Conservation (phyloP, 768 basidiomycete species). For the Amanita polypyramis region DNA sequence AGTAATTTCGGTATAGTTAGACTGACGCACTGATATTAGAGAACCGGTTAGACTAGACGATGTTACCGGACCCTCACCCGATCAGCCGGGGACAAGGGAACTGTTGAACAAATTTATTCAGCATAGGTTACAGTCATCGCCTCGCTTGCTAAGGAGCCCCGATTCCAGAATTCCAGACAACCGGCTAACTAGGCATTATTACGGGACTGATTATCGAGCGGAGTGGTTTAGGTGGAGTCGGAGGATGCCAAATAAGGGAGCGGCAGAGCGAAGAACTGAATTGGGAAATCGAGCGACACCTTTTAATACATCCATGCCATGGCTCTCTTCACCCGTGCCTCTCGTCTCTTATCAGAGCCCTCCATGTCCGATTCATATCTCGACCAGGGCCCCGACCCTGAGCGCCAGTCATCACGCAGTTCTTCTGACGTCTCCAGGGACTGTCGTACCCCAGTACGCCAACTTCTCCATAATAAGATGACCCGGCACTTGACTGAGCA, state of each 20-base stretch:
- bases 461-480: not conserved
- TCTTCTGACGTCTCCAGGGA: constrained; percentile 24
- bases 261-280: not conserved
- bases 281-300: not conserved
- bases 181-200: too few relatives aligned
- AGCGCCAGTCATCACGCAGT: constrained; percentile 22
- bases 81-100: too few relatives aligned
- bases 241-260: not conserved
- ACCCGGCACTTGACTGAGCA: not conserved
- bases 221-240: not conserved
- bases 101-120: too few relatives aligned
- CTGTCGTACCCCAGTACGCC: constrained; percentile 36
- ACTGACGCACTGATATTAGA: too few relatives aligned
- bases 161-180: too few relatives aligned
- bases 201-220: too few relatives aligned
- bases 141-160: too few relatives aligned
- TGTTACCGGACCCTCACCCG: too few relatives aligned
- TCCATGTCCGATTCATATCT: constrained; percentile 26
- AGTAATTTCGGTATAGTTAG: too few relatives aligned
- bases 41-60: too few relatives aligned
- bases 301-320: constrained; percentile 19
- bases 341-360: constrained; percentile 35
- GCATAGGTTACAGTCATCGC: too few relatives aligned
- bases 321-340: constrained; percentile 35
- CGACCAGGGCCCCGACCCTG: constrained; percentile 26